Base-by-base conservation (phyloP, 2,329 filamentous ascomycete genomes). In the Alternaria gaisen region DNA sequence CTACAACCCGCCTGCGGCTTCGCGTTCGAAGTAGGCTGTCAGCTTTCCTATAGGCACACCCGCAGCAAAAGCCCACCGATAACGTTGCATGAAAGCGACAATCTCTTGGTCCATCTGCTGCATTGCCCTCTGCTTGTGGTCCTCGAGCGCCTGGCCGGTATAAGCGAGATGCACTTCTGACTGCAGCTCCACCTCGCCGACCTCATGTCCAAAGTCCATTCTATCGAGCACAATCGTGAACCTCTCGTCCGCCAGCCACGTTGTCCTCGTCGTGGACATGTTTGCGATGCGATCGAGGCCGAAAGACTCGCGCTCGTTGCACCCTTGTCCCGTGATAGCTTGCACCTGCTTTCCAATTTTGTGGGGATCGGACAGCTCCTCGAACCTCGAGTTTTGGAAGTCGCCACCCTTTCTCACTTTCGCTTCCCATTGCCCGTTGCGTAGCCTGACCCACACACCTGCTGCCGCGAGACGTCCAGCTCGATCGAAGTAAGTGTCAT, bases 121-220 rank as follows among this genome's bases (percentile, higher is more conserved):
- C 60, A 65, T 65, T 43, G 10, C 16, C 16, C 12, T 61, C 42
- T 58, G 56, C 50, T 60, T 63, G 26, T 65, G 34, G 44, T 57
- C 34, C 54, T 57, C 53, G 4, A 55, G 34, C 20, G 26, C 36
- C 43, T 65, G 38, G 18, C 38, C 38, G 3, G 38, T 53, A 43
- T 53, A 18, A 30, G 51, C 26, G 26, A 53, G 51, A 53, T 43
- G 51, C 38, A 53, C 44, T 53, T 63, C 48, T 41, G 59, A 59
- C 38, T 79, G 72, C 46, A 79, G 58, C 57, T 77, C 74, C 12
- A 79, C 72, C 64, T 78, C 75, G 11, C 74, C 75, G 20, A 78
- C 73, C 24, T 44, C 43, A 54, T 77, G 74, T 9, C 73, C 73
- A 65, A 78, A 79, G 43, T 64, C 58, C 46, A 58, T 61, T 5